Evolutionary conservation across 306 rosid genomes (phyloP), one percentile per base, ranked within the genome.

Genomic region (Cucumis hystrix): DNA sequence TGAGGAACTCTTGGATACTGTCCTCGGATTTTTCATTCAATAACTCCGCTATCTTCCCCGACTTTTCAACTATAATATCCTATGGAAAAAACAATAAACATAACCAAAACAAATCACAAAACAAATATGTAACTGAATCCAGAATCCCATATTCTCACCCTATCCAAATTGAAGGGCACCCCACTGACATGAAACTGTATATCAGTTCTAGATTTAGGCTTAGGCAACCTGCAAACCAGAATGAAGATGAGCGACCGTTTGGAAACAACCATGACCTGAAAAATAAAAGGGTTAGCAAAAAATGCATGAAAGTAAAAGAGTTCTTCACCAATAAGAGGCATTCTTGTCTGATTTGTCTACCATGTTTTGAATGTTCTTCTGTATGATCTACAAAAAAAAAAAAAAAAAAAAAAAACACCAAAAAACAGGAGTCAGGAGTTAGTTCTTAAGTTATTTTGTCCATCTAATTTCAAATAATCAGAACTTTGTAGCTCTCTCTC

Each of bases 41-140:
- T 25, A 84, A 39, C 20, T 79, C 68, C 7, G 86, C 77, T 11
- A 87, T 66, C 74, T 65, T 84, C 16, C 81, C 80, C 20, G 91
- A 89, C 79, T 80, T 89, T 77, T 79, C 71, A 13, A 81, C 88
- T 78, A 87, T 76, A 65, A 82, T 78, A 63, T 83, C 87, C 91
- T 87, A 40, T 67, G 39, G 18, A 54, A 64, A 13, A 56, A 39
- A 65, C 66, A 8, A 23, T 0, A 54, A 5, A 21, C 37, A 20
- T 45, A 61, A 52, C 28, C 12, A 40, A 0, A 30, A 47, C 3
- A 30, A 11, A 58, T 30, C 25, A 21, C 8, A 47, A 71, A 71
- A 25, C 1, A 71, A 70, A 21, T 2, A 71, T 49, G 59, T 15
- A 71, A 25, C 40, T 51, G 45, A 72, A 71, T 71, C 76, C 59